Conservation (phyloP, 2,329 filamentous ascomycete species). For the Xylaria arbuscula region DNA sequence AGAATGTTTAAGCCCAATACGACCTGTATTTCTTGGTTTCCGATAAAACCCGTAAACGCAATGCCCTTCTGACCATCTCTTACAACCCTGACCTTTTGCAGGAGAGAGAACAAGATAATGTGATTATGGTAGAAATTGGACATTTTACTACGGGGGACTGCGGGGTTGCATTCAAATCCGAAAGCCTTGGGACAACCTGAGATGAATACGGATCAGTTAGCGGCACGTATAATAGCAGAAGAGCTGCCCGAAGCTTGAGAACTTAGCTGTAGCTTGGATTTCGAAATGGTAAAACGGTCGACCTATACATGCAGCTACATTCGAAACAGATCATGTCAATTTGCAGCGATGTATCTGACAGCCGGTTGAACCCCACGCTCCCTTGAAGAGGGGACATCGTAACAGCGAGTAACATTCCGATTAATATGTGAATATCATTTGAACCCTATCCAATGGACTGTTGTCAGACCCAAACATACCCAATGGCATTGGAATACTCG, state of each 20-base stretch:
- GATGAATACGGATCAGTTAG: not conserved
- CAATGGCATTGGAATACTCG: not conserved
- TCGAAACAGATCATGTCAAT: no score
- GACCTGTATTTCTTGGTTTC: not conserved
- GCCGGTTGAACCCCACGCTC: no score
- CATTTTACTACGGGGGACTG: not conserved
- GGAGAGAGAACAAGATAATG: not conserved
- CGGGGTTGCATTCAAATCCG: not conserved
- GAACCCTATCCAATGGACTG: no score
- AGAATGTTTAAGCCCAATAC: not conserved
- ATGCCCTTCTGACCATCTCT: not conserved
- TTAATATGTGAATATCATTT: no score
- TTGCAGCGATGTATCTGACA: no score
- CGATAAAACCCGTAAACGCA: not conserved
- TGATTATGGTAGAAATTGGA: not conserved
- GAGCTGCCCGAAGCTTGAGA: not conserved
- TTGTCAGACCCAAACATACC: not conserved
- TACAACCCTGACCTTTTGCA: not conserved
- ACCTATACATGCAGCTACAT: no score
- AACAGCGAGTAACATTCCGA: no score
- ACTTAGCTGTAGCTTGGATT: not conserved
- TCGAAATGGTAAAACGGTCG: no score
- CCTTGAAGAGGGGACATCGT: no score
- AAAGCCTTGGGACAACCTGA: not conserved
- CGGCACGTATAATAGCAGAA: not conserved